Evolutionary conservation across 2,329 filamentous ascomycete genomes (phyloP).

Genomic region (Fonsecaea nubica): DNA sequence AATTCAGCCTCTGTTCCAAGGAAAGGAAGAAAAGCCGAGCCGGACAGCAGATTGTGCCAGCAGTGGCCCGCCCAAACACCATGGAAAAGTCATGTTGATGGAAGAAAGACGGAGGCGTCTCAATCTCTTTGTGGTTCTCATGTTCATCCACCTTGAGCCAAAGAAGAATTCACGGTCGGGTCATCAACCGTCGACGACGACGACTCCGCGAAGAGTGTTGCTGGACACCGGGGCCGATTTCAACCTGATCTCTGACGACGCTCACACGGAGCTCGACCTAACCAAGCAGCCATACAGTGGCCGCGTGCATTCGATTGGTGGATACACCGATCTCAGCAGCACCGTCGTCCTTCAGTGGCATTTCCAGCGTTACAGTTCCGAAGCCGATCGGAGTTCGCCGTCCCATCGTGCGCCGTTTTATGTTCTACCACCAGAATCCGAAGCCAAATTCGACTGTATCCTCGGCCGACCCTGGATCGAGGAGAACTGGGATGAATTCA

Average conservation of each 20-base stretch:
- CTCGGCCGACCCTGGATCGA: constrained; percentile 35
- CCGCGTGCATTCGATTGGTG: constrained; percentile 29
- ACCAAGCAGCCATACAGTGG: constrained; percentile 22
- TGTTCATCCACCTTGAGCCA: constrained; percentile 29
- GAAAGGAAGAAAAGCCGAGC: neutral
- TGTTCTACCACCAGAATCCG: constrained; percentile 22
- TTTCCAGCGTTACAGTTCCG: constrained; percentile 19
- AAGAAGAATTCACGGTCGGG: neutral
- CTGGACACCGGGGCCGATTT: constrained; percentile 35
- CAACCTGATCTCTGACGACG: constrained; percentile 33
- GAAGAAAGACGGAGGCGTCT: constrained; percentile 15
- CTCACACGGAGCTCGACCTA: constrained; percentile 24
- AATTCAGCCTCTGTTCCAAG: neutral
- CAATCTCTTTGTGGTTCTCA: constrained; percentile 25
- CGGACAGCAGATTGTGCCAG: neutral
- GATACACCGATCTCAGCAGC: constrained; percentile 27
- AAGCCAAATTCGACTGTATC: constrained; percentile 35
- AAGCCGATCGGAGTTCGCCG: neutral
- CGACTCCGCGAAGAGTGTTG: constrained; percentile 32
- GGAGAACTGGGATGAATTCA: constrained; percentile 32
- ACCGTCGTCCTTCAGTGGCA: constrained; percentile 27
- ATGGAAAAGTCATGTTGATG: constrained; percentile 10
- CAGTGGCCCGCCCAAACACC: neutral
- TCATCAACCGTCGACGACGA: neutral
- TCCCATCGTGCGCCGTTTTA: constrained; percentile 27